phyloP scores from a whole-genome alignment of 331 rosid species.

The Stylosanthes scabra region DNA sequence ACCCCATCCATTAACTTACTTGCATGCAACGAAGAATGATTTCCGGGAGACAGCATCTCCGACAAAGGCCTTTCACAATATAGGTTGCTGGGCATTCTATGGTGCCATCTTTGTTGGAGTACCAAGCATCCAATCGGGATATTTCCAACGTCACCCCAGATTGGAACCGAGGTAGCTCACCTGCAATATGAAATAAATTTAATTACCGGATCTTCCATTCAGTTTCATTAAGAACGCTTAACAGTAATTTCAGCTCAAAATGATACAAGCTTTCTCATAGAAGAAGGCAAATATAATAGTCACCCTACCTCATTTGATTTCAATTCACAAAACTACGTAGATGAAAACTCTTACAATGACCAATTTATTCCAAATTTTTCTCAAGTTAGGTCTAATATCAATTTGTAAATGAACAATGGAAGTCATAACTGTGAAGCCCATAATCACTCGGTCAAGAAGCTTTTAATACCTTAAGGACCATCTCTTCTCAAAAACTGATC shows the following conservation, averaged over 20 bases:
- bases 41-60: conserved; percentile 95
- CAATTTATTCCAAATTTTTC: neutral
- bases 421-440: neutral
- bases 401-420: conserved; percentile 2
- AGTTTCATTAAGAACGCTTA: conserved; percentile 26
- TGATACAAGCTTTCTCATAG: neutral
- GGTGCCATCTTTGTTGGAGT: conserved; percentile 70
- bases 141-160: conserved; percentile 92
- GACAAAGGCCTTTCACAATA: conserved; percentile 89
- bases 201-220: conserved; percentile 23
- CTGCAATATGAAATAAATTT: conserved; percentile 56
- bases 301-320: conserved; percentile 6
- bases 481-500: neutral
- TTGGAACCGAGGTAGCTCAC: conserved; percentile 97
- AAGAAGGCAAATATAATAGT: conserved; percentile 22
- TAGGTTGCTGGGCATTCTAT: conserved; percentile 71
- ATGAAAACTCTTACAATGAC: conserved; percentile 24
- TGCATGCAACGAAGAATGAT: conserved; percentile 94
- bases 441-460: conserved; percentile 9
- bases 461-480: conserved; percentile 7
- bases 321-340: conserved; percentile 9
- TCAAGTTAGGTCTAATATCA: conserved; percentile 1
- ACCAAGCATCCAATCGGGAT: conserved; percentile 92
- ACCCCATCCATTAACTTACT: conserved; percentile 54
- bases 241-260: conserved; percentile 29